phyloP scores from a whole-genome alignment of 2,329 filamentous ascomycete genomes.

The Fusarium protoensiforme region DNA sequence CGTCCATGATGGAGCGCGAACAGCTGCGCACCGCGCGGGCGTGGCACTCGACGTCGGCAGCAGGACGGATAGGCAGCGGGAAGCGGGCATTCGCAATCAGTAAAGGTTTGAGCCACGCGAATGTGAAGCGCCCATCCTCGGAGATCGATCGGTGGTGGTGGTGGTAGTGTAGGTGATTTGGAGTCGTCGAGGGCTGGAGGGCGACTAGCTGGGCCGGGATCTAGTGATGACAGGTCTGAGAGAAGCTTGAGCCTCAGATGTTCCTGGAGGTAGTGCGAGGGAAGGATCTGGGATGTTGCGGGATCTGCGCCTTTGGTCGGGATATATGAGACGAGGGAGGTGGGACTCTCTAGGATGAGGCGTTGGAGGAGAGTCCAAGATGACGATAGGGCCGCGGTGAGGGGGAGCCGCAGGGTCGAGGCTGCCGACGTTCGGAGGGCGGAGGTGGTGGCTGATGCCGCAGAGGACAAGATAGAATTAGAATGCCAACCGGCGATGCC shows the following conservation, averaged over 20 bases:
- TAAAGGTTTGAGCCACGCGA: conserved; percentile 41
- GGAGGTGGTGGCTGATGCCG: conserved; percentile 6
- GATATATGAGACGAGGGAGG: conserved; percentile 15
- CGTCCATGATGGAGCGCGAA: conserved; percentile 60
- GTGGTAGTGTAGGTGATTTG: not conserved
- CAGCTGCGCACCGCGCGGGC: conserved; percentile 36
- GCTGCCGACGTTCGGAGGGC: conserved; percentile 13
- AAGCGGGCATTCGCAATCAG: conserved; percentile 42
- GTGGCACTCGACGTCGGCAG: conserved; percentile 32
- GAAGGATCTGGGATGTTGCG: conserved; percentile 21
- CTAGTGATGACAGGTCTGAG: conserved; percentile 3
- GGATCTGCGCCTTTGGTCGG: conserved; percentile 25
- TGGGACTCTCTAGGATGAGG: conserved; percentile 21
- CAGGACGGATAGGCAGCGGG: conserved; percentile 29
- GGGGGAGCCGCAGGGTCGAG: conserved; percentile 9
- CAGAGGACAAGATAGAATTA: not conserved
- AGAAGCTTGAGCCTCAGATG: conserved; percentile 19
- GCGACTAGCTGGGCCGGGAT: not conserved
- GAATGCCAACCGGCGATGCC: conserved; percentile 6
- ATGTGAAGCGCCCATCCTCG: conserved; percentile 48
- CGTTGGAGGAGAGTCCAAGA: not conserved
- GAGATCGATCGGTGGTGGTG: conserved; percentile 32
- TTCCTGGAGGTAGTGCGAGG: not conserved
- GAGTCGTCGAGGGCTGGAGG: conserved; percentile 9
- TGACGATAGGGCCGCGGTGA: conserved; percentile 20